A percentile compares a stretch with the other conserved stretches of the same genome.
Evolutionary conservation across 305 asterid genomes (phyloP).

Genomic region (Solanum aculeatissimum): DNA sequence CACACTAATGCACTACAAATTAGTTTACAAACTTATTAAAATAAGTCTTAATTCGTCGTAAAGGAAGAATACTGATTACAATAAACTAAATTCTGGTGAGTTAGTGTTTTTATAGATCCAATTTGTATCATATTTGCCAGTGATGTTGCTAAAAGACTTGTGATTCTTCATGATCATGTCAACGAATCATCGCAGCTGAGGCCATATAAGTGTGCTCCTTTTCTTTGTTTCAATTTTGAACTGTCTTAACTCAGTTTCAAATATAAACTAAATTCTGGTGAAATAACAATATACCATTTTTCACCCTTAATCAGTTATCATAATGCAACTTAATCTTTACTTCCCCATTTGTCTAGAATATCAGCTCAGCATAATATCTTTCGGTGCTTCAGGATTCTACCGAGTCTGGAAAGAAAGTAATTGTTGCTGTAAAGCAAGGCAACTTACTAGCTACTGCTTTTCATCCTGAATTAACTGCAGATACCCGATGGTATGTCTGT

Average conservation of each 20-base stretch:
- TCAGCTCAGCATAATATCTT: neutral
- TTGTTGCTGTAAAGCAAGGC: conserved; percentile 94
- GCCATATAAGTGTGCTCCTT: neutral
- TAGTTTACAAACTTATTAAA: neutral
- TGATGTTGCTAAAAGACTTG: neutral
- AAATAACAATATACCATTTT: neutral
- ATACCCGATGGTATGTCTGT: conserved; percentile 62
- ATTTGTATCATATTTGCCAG: neutral
- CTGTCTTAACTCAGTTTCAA: no score
- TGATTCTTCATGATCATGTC: neutral
- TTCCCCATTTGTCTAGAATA: neutral
- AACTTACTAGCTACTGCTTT: conserved; percentile 94
- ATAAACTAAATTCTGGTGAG: neutral
- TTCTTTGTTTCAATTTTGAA: no score
- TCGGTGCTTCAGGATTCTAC: conserved; percentile 35
- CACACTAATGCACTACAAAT: neutral
- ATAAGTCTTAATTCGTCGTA: neutral
- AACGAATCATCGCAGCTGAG: conserved; percentile 1
- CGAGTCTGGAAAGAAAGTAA: conserved; percentile 37
- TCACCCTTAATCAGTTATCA: neutral
- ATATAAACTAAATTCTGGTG: neutral
- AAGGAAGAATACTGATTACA: neutral
- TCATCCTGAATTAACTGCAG: conserved; percentile 95
- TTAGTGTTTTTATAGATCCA: neutral
- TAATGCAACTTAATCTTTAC: neutral